A percentile compares a stretch with the other conserved stretches of the same genome.
phyloP scores from a whole-genome alignment of 148 eudicot species.

The Nepenthes mirabilis region DNA sequence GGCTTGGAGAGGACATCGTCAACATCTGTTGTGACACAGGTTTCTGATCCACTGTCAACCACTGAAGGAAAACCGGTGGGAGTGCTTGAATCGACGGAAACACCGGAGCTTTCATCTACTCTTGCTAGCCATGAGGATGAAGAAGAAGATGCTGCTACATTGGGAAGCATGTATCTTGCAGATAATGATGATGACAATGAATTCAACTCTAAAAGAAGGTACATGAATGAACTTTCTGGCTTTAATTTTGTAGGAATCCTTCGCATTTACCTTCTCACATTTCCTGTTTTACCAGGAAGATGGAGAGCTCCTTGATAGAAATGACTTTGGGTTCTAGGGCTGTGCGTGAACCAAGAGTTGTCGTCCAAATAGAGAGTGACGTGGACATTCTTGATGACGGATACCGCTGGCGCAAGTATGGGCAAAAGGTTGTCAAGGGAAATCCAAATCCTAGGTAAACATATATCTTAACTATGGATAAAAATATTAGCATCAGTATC shows the following conservation, averaged over 20 bases:
- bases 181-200: constrained; percentile 37
- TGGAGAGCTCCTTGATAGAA: constrained; percentile 29
- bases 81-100: constrained; percentile 23
- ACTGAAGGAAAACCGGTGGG: constrained; percentile 23
- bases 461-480: too few species aligned
- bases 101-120: constrained; percentile 35
- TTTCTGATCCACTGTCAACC: constrained; percentile 27
- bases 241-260: background rate
- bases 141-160: constrained; percentile 36
- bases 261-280: background rate
- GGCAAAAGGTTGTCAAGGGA: constrained; percentile 83
- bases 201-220: constrained; percentile 66
- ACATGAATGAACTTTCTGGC: background rate
- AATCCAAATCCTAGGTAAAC: constrained; percentile 76
- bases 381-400: constrained; percentile 81
- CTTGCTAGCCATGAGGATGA: constrained; percentile 32
- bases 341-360: constrained; percentile 56
- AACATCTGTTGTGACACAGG: constrained; percentile 27
- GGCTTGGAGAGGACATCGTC: constrained; percentile 33
- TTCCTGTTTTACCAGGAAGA: constrained; percentile 38
- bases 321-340: constrained; percentile 33
- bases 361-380: constrained; percentile 55
- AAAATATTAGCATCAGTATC: too few species aligned
- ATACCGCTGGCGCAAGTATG: constrained; percentile 83
- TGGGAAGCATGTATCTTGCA: constrained; percentile 17